phyloP scores from a whole-genome alignment of 805 yeast genomes.

The Saturnispora sekii region DNA sequence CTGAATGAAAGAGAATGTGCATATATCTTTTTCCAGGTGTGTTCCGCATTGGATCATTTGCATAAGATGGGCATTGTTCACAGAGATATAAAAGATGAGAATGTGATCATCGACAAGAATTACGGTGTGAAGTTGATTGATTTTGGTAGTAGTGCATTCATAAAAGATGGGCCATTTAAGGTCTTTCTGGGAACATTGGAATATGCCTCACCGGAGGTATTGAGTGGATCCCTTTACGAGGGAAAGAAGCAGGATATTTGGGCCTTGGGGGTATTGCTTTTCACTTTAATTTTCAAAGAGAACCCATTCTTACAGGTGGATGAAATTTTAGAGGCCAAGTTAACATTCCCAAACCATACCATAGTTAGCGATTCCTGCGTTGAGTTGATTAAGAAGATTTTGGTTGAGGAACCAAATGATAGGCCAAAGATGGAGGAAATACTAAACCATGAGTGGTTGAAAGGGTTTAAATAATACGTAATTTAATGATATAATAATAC shows the following conservation, averaged over 20 bases:
- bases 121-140: constrained; percentile 82
- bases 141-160: constrained; percentile 91
- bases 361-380: constrained; percentile 54
- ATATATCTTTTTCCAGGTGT: constrained; percentile 69
- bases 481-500: constrained; percentile 25
- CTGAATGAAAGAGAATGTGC: constrained; percentile 75
- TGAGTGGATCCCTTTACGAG: constrained; percentile 78
- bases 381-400: constrained; percentile 50
- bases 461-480: constrained; percentile 15
- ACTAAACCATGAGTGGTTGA: constrained; percentile 61
- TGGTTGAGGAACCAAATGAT: constrained; percentile 53
- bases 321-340: constrained; percentile 86
- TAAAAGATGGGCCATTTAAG: constrained; percentile 87
- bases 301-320: constrained; percentile 94
- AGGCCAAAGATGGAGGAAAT: constrained; percentile 74
- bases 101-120: constrained; percentile 74
- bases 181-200: constrained; percentile 97
- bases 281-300: constrained; percentile 85
- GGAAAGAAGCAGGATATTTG: constrained; percentile 96
- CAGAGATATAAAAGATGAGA: constrained; percentile 92
- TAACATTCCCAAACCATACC: constrained; percentile 49
- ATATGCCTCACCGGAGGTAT: constrained; percentile 95
- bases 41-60: constrained; percentile 68
- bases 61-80: constrained; percentile 86
- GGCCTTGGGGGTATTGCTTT: constrained; percentile 89